Evolutionary conservation across 768 basidiomycete species (phyloP).

Genomic region (Calocera viscosa): DNA sequence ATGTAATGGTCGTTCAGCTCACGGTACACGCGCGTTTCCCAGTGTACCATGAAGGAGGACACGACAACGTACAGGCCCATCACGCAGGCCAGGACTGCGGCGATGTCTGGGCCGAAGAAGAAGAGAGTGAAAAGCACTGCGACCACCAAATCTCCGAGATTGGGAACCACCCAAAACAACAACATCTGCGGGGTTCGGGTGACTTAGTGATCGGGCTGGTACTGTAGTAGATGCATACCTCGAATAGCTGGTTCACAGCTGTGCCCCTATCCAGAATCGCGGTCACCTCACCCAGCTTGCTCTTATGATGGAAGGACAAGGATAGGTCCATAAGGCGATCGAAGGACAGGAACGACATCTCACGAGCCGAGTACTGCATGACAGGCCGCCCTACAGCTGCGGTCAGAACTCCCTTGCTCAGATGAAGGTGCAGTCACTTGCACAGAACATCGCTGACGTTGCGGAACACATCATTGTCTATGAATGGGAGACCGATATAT

Average conservation of each 20-base stretch:
- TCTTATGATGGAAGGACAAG: slow-evolving; percentile 66
- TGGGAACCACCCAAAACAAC: slow-evolving; percentile 70
- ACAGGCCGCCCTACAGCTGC: slow-evolving; percentile 51
- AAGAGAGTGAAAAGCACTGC: slow-evolving; percentile 51
- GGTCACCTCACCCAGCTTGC: slow-evolving; percentile 76
- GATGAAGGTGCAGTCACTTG: too few species aligned
- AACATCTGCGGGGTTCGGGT: too few species aligned
- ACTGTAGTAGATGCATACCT: slow-evolving; percentile 30
- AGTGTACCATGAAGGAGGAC: slow-evolving; percentile 44
- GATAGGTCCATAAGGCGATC: slow-evolving; percentile 69
- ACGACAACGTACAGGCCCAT: slow-evolving; percentile 53
- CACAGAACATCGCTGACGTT: too few species aligned
- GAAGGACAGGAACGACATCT: slow-evolving; percentile 77
- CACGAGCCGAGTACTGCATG: slow-evolving; percentile 64
- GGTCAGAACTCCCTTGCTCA: too few species aligned
- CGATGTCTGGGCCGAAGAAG: slow-evolving; percentile 23
- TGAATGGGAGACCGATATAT: too few species aligned
- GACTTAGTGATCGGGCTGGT: too few species aligned
- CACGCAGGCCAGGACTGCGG: slow-evolving; percentile 56
- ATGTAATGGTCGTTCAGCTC: slow-evolving; percentile 71
- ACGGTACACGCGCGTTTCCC: slow-evolving; percentile 55
- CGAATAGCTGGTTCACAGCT: slow-evolving; percentile 71
- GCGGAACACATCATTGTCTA: too few species aligned
- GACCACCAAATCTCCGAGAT: slow-evolving; percentile 62
- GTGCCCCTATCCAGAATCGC: slow-evolving; percentile 72